Conservation (phyloP, 352 stramenopile species). For the Pythium dissimile region DNA sequence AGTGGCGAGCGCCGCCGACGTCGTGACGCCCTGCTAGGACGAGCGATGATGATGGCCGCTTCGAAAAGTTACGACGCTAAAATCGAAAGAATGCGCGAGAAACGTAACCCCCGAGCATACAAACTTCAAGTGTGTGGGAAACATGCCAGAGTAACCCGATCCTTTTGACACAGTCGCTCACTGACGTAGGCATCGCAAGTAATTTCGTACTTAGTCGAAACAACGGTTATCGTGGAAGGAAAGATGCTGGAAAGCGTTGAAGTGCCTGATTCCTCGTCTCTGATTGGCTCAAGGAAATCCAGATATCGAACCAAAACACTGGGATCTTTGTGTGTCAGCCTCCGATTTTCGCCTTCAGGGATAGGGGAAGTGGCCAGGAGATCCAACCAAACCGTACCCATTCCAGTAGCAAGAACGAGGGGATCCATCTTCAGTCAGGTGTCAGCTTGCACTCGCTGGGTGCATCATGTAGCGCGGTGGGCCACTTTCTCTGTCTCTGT, state of each 20-base stretch:
- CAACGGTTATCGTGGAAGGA: background rate
- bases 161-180: background rate
- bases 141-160: background rate
- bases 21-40: background rate
- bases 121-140: background rate
- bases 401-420: too few relatives aligned
- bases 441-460: too few relatives aligned
- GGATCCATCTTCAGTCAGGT: too few relatives aligned
- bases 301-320: background rate
- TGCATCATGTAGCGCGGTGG: too few relatives aligned
- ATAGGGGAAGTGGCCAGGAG: background rate
- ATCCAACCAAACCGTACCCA: background rate
- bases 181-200: conserved; percentile 4
- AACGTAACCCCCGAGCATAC: conserved; percentile 1
- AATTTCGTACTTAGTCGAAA: conserved; percentile 7
- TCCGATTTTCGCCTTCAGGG: background rate
- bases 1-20: background rate
- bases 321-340: background rate
- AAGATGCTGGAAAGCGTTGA: conserved; percentile 8
- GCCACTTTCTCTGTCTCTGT: background rate
- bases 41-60: background rate
- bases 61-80: conserved; percentile 6
- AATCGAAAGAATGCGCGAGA: conserved; percentile 5
- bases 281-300: conserved; percentile 3
- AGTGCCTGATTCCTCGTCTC: background rate